Evolutionary conservation across 768 basidiomycete genomes (phyloP), one percentile per base, ranked within the genome.

Genomic region (Suillus discolor): DNA sequence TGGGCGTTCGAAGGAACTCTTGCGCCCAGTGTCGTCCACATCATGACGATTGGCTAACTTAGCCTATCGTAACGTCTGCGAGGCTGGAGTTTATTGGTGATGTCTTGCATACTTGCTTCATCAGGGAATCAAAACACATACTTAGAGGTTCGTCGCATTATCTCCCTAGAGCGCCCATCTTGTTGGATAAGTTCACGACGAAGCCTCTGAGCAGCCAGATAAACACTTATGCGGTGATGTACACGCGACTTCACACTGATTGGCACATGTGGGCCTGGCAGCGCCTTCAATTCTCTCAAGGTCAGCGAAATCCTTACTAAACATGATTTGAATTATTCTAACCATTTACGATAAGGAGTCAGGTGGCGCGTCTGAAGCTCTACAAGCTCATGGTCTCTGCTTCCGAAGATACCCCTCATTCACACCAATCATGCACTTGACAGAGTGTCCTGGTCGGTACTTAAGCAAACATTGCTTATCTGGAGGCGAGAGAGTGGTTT

Each of bases 331-430:
- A 9, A 45, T 45, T 7, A 25, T 60, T 28, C 28, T 13, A 28
- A 42, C 25, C 20, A 18, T 42, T 42, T 31, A 31, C 11, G 59
- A 60, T 60, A 60, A 60, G 59, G 41, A 20, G 59, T 60, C 59
- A 60, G 25, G 41, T 60, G 59, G 20, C 18, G 5, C 16, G 39
- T 41, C n/a, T 28, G 57, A 25, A 41, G 23, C 20, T 42, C 18
- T n/a, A 42, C 41, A 12, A 28, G 1, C 28, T 53, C 41, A n/a
- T 31, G 41, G 41, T 59, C 16, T 25, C 38, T 41, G 12, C 57
- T 11, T 59, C 25, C 9, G 38, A 59, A 59, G 57, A 59, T 38
- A 38, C n/a, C 23, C n/a, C 7, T 15, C 20, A 15, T 39, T 39
- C 53, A 31, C 53, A 54, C 53, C 53, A 16, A 54, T 54, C 53